phyloP scores from a whole-genome alignment of 495 filamentous ascomycete species.

The Hypoxylon perforatum region DNA sequence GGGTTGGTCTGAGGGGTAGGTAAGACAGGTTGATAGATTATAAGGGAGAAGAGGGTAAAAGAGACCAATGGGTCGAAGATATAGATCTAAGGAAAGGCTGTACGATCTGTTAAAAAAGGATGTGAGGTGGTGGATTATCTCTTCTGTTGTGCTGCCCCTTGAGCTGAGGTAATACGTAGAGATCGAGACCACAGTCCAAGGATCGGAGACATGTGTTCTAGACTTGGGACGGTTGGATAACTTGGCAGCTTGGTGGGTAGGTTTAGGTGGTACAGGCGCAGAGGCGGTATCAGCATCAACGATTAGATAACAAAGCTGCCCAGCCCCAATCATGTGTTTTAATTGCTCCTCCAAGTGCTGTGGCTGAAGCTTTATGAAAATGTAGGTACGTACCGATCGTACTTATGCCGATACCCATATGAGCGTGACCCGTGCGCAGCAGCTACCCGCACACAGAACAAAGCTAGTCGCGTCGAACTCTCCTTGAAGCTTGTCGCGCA shows the following conservation, averaged over 20 bases:
- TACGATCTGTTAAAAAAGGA: conserved; percentile 26
- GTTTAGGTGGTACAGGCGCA: background rate
- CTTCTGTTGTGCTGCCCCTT: conserved; percentile 21
- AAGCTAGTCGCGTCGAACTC: conserved; percentile 33
- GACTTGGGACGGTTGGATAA: background rate
- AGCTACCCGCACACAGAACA: no score
- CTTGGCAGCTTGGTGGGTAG: background rate
- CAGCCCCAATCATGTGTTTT: background rate
- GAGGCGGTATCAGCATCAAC: background rate
- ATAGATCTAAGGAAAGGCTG: conserved; percentile 31
- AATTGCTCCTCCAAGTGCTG: background rate
- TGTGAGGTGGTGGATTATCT: conserved; percentile 15
- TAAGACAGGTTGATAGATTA: conserved; percentile 29
- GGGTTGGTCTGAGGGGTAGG: conserved; percentile 27
- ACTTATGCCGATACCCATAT: background rate
- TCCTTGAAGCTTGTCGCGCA: conserved; percentile 38
- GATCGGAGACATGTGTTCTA: conserved; percentile 42
- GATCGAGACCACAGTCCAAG: conserved; percentile 41
- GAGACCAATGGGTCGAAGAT: conserved; percentile 12
- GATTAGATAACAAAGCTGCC: no score
- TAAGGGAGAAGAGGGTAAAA: conserved; percentile 21
- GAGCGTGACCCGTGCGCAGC: conserved; percentile 15
- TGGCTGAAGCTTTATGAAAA: background rate
- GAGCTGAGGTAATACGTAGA: conserved; percentile 30
- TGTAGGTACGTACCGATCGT: conserved; percentile 5